A percentile compares a stretch with the other conserved stretches of the same genome.
These are phyloP conservation scores for Globisporangium uncinulatum DNA, from an alignment of 352 stramenopile genomes.

Conservation along the genomic window DNA sequence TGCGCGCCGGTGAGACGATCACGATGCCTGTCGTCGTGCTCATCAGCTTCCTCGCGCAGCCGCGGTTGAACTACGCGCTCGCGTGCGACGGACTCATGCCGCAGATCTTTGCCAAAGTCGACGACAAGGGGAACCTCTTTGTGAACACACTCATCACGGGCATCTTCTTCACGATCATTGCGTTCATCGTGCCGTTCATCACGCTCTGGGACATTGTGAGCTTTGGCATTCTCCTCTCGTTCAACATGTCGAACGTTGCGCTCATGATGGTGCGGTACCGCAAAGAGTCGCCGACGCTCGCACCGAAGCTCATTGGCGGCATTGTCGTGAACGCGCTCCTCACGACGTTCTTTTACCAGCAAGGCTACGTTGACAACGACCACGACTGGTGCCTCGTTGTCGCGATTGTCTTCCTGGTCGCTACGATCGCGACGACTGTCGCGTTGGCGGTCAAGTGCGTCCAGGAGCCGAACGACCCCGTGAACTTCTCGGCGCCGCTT, in stretches of 20 bases:
- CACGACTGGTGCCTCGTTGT: constrained; percentile 30
- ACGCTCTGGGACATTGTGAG: constrained; percentile 84
- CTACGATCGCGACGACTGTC: constrained; percentile 26
- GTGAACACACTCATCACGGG: constrained; percentile 68
- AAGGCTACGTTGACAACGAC: constrained; percentile 39
- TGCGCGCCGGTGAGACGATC: constrained; percentile 53
- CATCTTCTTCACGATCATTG: constrained; percentile 59
- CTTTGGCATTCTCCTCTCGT: constrained; percentile 81
- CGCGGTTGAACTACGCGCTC: constrained; percentile 90
- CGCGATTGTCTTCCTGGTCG: constrained; percentile 35
- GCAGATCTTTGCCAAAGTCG: constrained; percentile 72
- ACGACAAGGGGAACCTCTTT: constrained; percentile 75
- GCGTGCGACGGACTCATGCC: constrained; percentile 92
- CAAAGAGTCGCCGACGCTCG: constrained; percentile 35
- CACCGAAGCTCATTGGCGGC: constrained; percentile 26
- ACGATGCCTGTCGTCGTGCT: constrained; percentile 94
- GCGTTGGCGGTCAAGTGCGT: constrained; percentile 42
- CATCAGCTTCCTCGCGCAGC: constrained; percentile 91
- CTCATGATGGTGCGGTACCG: constrained; percentile 57
- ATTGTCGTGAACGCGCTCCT: constrained; percentile 24
- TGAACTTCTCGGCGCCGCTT: constrained; percentile 40
- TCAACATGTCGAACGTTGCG: constrained; percentile 75
- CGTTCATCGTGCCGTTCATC: constrained; percentile 71
- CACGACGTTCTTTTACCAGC: constrained; percentile 51
- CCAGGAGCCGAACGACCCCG: constrained; percentile 22